These are phyloP conservation scores for Candida xiaguanensis DNA, from an alignment of 805 yeast species.

Conservation along the genomic window DNA sequence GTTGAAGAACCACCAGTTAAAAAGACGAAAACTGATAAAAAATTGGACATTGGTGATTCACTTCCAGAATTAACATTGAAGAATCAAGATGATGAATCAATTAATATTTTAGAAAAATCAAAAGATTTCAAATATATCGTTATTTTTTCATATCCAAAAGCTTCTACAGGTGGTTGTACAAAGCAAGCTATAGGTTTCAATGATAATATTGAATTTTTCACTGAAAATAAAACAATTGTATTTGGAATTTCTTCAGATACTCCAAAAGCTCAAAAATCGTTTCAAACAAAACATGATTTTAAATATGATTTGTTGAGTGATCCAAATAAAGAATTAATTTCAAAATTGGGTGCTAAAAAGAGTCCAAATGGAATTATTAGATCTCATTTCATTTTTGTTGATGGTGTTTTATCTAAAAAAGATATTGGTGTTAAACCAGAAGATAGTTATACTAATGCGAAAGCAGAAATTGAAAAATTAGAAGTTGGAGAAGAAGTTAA, in stretches of 20 bases:
- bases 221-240: slow-evolving; percentile 50
- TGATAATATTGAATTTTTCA: slow-evolving; percentile 53
- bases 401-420: slow-evolving; percentile 62
- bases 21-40: slow-evolving; percentile 8
- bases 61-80: slow-evolving; percentile 61
- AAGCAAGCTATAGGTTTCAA: slow-evolving; percentile 90
- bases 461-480: slow-evolving; percentile 49
- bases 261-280: slow-evolving; percentile 73
- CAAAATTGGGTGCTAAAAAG: slow-evolving; percentile 79
- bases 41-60: slow-evolving; percentile 50
- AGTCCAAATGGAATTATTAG: slow-evolving; percentile 71
- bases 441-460: slow-evolving; percentile 56
- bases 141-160: slow-evolving; percentile 77
- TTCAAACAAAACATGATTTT: slow-evolving; percentile 68
- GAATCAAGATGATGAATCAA: slow-evolving; percentile 68
- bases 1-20: slow-evolving; percentile 18
- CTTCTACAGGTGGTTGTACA: slow-evolving; percentile 95
- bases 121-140: slow-evolving; percentile 31
- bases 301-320: slow-evolving; percentile 76
- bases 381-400: slow-evolving; percentile 87
- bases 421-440: slow-evolving; percentile 52
- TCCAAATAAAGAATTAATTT: slow-evolving; percentile 65
- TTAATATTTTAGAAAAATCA: slow-evolving; percentile 28
- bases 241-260: slow-evolving; percentile 83
- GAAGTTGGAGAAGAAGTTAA: slow-evolving; percentile 8